Base-by-base conservation (phyloP, 495 filamentous ascomycete genomes). In the Penicillium diatomitis region DNA sequence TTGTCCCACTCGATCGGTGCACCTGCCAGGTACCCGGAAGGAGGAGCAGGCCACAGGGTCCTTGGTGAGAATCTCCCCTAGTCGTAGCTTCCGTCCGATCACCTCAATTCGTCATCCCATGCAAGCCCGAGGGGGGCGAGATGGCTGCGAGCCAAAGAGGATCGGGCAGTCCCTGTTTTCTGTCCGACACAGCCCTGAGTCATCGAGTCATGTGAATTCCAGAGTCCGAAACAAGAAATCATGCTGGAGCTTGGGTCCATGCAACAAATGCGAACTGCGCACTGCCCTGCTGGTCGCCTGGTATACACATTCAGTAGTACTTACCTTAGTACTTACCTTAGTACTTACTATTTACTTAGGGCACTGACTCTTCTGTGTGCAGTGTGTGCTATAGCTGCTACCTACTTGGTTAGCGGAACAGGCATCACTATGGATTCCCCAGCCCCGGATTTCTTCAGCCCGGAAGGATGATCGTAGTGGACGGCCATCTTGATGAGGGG, bases 1-100 rank as follows among this genome's bases (percentile, higher is more conserved):
- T 20, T 20, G 20, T 20, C 20, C 20, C 20, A 20, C 20, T 20
- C 12, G 30, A 44, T 46, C 38, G 33, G 35, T 32, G 41, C 42
- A 27, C 39, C 50, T 61, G 58, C 56, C 60, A 60, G 60, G 60
- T 60, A 62, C 60, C 60, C 54, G 60, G 44, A 27, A 34, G 31
- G 3, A 33, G 31, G 40, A 30, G 20, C 20, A 20, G 20, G 20
- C 20, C 20, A 20, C 20, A 20, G 20, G 20, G 20, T 20, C 20
- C 20, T 20, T 20, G 2, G 20, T 20, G 20, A 20, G 20, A 20
- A 20, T 20, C 20, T 20, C 20, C 20, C 20, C 2, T 20, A 20
- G 20, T 20, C 20, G 20, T 20, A 20, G 20, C 20, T 20, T 20
- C 20, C 20, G 20, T 20, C 20, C 20, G 20, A 20, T 20, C 39